Evolutionary conservation across 371 early-diverging fungal species (phyloP), one percentile per base, ranked within the genome.

Genomic region (Rhizopus stolonifer): DNA sequence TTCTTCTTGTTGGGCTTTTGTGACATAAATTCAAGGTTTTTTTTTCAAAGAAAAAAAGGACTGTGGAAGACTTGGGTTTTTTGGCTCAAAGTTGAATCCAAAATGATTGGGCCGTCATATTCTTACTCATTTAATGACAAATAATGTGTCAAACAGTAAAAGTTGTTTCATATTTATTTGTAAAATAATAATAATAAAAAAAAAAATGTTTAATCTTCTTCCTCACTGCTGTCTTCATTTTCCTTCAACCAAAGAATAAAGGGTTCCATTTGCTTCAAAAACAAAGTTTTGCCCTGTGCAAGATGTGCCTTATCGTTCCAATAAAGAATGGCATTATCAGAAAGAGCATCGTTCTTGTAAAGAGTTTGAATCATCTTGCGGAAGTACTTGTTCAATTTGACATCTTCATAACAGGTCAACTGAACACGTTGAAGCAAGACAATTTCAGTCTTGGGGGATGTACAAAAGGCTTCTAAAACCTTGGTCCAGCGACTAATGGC

Each of bases 261-360:
- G 4, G 90, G 84, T 62, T 89, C 92, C 82, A 92, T 87, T 80
- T 94, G 94, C 83, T 93, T 92, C 70, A 91, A 70, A 60, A 95
- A 92, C 48, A 87, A 78, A 15, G 89, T 87, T 73, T 93, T 93
- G 54, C 94, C 94, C 63, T 89, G 88, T 24, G 88, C 64, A 56
- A 86, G 87, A 52, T 89, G 89, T 14, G 94, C 95, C 80, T 93
- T 95, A 57, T 90, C 87, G 14, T 79, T 82, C 96, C 96, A 95
- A 73, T 92, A 95, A 36, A 94, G 67, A 58, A 95, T 90, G 39
- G 94, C 94, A 56, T 82, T 85, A 61, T 92, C 93, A 5, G 92
- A 90, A 39, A 95, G 67, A 18, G 90, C 93, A 57, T 94, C 96
- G 59, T 88, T 78, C 73, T 91, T 85, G 84, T 95, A 94, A 58